A percentile compares a stretch with the other conserved stretches of the same genome.
Conservation (phyloP, 2,329 filamentous ascomycete species). For the Leptographium flavum region DNA sequence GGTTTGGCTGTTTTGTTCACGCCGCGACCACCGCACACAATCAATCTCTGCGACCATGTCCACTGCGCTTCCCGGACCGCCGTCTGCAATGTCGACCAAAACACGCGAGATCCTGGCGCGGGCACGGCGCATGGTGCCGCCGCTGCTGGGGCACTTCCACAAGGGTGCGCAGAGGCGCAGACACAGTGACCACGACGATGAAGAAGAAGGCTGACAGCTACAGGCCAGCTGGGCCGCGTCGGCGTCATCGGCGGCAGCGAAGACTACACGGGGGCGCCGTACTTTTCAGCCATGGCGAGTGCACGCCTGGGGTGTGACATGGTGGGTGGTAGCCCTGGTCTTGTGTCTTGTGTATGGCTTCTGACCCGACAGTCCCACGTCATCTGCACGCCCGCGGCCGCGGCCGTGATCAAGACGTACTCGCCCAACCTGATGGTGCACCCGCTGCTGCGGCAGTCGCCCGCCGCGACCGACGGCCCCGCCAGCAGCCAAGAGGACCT, state of each 20-base stretch:
- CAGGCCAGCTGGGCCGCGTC: slow-evolving; percentile 82
- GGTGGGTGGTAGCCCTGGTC: slow-evolving; percentile 32
- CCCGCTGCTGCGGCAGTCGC: slow-evolving; percentile 74
- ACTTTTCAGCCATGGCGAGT: slow-evolving; percentile 95
- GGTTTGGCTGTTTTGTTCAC: not conserved
- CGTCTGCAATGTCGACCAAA: slow-evolving; percentile 45
- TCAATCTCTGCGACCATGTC: too few species aligned
- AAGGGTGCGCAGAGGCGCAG: slow-evolving; percentile 49
- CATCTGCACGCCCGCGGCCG: slow-evolving; percentile 84
- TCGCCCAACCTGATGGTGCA: slow-evolving; percentile 98
- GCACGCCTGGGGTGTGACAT: slow-evolving; percentile 81
- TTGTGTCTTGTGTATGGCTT: not conserved
- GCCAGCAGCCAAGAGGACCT: slow-evolving; percentile 19
- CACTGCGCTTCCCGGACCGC: not conserved
- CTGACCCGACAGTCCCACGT: slow-evolving; percentile 56
- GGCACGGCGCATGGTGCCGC: slow-evolving; percentile 81
- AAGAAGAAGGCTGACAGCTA: slow-evolving; percentile 2
- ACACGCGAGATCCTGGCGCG: slow-evolving; percentile 66
- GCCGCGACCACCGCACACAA: too few species aligned
- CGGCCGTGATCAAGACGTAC: slow-evolving; percentile 87
- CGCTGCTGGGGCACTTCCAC: slow-evolving; percentile 90
- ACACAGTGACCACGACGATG: not conserved
- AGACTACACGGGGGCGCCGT: slow-evolving; percentile 94
- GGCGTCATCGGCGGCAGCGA: slow-evolving; percentile 90
- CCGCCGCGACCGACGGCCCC: slow-evolving; percentile 8